A percentile compares a stretch with the other conserved stretches of the same genome.
phyloP scores from a whole-genome alignment of 768 basidiomycete genomes.

The Rhodotorula kratochvilovae region DNA sequence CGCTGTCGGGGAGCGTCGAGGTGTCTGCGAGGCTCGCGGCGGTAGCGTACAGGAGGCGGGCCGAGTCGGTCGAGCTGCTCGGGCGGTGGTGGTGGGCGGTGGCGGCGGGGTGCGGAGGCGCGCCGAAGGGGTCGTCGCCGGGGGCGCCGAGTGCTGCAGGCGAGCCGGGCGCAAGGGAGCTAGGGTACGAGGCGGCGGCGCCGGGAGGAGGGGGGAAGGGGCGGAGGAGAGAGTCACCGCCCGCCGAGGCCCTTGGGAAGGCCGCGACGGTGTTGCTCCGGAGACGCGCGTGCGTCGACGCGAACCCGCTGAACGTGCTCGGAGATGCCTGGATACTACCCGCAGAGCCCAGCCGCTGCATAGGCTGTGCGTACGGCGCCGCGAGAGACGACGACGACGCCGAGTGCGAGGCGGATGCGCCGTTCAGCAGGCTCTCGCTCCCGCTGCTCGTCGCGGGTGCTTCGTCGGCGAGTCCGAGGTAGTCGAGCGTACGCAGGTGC shows the following conservation, averaged over 20 bases:
- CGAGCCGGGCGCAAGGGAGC: not conserved
- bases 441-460: constrained; percentile 37
- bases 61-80: constrained; percentile 25
- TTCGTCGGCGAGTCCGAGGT: constrained; percentile 82
- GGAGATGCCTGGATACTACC: constrained; percentile 14
- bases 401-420: not conserved
- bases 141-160: not conserved
- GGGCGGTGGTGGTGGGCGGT: constrained; percentile 33
- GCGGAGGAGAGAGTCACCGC: constrained; percentile 4
- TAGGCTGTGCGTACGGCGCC: constrained; percentile 6
- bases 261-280: constrained; percentile 32
- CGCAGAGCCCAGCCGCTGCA: constrained; percentile 32
- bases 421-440: not conserved
- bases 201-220: not conserved
- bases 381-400: not conserved
- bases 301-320: not conserved
- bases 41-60: constrained; percentile 34
- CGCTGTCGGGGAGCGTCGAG: not conserved
- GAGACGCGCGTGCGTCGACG: constrained; percentile 12
- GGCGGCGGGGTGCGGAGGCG: not conserved
- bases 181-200: not conserved
- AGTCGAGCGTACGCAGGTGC: constrained; percentile 90
- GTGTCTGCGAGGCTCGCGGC: not conserved
- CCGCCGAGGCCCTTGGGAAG: constrained; percentile 14
- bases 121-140: not conserved